phyloP scores from a whole-genome alignment of 2,329 filamentous ascomycete species.

The Metarhizium anisopliae region DNA sequence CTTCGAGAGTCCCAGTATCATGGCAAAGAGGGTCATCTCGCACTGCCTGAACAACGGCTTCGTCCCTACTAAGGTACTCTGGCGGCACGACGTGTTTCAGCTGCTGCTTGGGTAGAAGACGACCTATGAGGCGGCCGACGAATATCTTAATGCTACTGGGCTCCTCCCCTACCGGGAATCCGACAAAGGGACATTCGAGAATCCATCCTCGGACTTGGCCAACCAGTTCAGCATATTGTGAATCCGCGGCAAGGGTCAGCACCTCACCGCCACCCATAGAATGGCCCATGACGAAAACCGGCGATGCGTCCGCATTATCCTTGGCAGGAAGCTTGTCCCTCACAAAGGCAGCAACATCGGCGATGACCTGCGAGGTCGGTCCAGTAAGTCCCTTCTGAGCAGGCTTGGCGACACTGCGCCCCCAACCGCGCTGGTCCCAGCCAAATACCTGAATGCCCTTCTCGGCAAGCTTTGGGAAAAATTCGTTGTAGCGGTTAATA shows the following conservation, averaged over 20 bases:
- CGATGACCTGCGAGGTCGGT: slow-evolving; percentile 60
- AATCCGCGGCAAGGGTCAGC: slow-evolving; percentile 48
- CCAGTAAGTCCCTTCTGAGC: slow-evolving; percentile 65
- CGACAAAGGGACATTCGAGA: slow-evolving; percentile 70
- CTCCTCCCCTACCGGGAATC: slow-evolving; percentile 54
- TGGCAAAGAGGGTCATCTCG: slow-evolving; percentile 64
- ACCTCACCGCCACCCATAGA: slow-evolving; percentile 83
- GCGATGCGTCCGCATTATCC: slow-evolving; percentile 26
- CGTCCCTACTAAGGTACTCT: slow-evolving; percentile 58
- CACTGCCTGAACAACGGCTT: slow-evolving; percentile 50
- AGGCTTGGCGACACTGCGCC: slow-evolving; percentile 54
- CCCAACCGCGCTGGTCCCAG: slow-evolving; percentile 89
- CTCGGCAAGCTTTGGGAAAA: slow-evolving; percentile 62
- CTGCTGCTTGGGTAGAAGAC: slow-evolving; percentile 58
- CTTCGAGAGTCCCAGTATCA: slow-evolving; percentile 78
- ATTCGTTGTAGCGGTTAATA: slow-evolving; percentile 63
- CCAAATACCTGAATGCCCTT: slow-evolving; percentile 66
- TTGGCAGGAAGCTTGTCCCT: slow-evolving; percentile 43
- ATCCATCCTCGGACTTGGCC: slow-evolving; percentile 62
- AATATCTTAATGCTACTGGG: slow-evolving; percentile 56
- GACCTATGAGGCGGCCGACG: slow-evolving; percentile 58
- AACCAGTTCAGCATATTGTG: slow-evolving; percentile 44
- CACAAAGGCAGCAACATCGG: slow-evolving; percentile 72
- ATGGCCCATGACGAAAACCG: slow-evolving; percentile 81
- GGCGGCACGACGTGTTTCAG: slow-evolving; percentile 57